These are phyloP conservation scores for Globisporangium cystogenes DNA, from an alignment of 352 stramenopile species.

Conservation along the genomic window DNA sequence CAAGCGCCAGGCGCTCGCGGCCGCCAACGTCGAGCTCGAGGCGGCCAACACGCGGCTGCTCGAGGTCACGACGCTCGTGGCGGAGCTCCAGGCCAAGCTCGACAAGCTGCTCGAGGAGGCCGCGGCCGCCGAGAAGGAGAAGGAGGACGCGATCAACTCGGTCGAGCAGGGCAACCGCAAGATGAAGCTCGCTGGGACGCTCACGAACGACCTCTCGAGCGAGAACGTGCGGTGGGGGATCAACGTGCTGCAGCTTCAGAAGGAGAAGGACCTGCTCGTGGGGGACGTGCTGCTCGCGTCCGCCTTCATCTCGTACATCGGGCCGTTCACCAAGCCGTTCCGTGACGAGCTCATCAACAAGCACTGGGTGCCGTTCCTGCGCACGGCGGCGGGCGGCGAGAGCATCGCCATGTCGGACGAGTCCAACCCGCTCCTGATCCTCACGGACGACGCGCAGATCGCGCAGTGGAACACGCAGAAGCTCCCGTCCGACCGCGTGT, in stretches of 20 bases:
- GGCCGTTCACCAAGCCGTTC: slow-evolving; percentile 94
- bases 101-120: slow-evolving; percentile 90
- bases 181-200: slow-evolving; percentile 93
- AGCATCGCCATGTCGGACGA: slow-evolving; percentile 91
- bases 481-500: slow-evolving; percentile 90
- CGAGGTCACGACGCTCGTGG: slow-evolving; percentile 88
- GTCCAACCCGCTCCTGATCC: slow-evolving; percentile 85
- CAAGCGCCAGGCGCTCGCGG: slow-evolving; percentile 89
- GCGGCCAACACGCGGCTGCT: slow-evolving; percentile 86
- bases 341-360: slow-evolving; percentile 92
- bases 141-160: slow-evolving; percentile 90
- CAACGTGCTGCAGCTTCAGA: slow-evolving; percentile 90
- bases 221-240: slow-evolving; percentile 95
- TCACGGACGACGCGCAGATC: slow-evolving; percentile 91
- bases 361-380: slow-evolving; percentile 89
- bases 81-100: slow-evolving; percentile 91
- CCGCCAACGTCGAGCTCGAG: slow-evolving; percentile 90
- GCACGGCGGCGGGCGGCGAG: slow-evolving; percentile 80
- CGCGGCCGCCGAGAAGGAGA: slow-evolving; percentile 88
- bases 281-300: slow-evolving; percentile 92
- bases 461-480: slow-evolving; percentile 93
- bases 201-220: slow-evolving; percentile 93
- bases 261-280: slow-evolving; percentile 90
- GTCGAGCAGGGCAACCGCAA: slow-evolving; percentile 92
- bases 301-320: slow-evolving; percentile 95